Evolutionary conservation across 306 rosid genomes (phyloP).

Genomic region (Dicorynia guianensis): DNA sequence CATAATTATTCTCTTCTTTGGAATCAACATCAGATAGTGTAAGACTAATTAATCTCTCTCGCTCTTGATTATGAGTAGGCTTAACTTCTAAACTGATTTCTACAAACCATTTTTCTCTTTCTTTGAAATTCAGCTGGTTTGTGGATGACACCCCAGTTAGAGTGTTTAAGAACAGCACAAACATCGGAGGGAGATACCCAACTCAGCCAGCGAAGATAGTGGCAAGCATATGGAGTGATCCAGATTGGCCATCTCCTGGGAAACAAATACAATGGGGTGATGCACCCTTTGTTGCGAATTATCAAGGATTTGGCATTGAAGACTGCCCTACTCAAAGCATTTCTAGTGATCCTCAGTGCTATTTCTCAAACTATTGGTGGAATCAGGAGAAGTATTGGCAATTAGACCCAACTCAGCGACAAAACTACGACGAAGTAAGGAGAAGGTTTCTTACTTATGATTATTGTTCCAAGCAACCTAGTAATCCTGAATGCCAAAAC

Average conservation of each 20-base stretch:
- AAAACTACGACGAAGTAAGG: neutral
- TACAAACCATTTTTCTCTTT: neutral
- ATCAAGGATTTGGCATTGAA: slow-evolving; percentile 12
- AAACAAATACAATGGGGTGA: slow-evolving; percentile 34
- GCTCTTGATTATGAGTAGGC: neutral
- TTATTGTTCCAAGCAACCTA: slow-evolving; percentile 20
- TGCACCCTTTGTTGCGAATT: slow-evolving; percentile 37
- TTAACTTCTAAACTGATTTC: no score
- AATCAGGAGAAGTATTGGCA: neutral
- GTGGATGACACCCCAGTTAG: slow-evolving; percentile 39
- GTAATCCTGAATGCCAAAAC: no score
- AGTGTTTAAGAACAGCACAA: slow-evolving; percentile 26
- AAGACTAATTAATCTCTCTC: neutral
- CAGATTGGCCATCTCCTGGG: slow-evolving; percentile 41
- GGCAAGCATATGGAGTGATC: slow-evolving; percentile 46
- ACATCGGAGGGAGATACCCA: slow-evolving; percentile 32
- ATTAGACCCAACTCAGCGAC: slow-evolving; percentile 16
- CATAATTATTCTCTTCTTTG: slow-evolving; percentile 42
- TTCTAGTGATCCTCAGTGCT: neutral
- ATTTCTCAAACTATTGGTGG: slow-evolving; percentile 14
- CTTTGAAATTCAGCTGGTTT: slow-evolving; percentile 11
- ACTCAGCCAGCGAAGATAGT: slow-evolving; percentile 25
- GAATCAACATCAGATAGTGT: slow-evolving; percentile 42
- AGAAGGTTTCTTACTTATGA: slow-evolving; percentile 16
- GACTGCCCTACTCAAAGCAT: slow-evolving; percentile 14